A percentile compares a stretch with the other conserved stretches of the same genome.
Conservation (phyloP, 2,329 filamentous ascomycete genomes). For the Fusarium nanum region DNA sequence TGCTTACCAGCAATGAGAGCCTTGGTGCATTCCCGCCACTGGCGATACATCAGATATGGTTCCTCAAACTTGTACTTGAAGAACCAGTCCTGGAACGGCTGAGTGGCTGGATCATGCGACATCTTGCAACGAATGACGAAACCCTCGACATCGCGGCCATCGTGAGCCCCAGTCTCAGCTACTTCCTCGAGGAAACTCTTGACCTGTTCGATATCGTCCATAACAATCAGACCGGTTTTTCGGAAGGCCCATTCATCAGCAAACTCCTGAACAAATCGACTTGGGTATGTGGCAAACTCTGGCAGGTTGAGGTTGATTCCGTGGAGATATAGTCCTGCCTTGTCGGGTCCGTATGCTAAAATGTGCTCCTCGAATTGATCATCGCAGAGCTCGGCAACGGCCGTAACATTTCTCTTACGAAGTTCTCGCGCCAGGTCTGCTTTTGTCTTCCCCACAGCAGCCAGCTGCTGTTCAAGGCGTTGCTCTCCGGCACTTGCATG, state of each 20-base stretch:
- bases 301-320: constrained; percentile 97
- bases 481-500: constrained; percentile 86
- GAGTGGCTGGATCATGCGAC: constrained; percentile 60
- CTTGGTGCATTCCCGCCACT: constrained; percentile 98
- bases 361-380: constrained; percentile 98
- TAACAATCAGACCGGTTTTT: constrained; percentile 83
- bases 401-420: constrained; percentile 85
- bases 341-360: constrained; percentile 83
- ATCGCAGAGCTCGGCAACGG: constrained; percentile 95
- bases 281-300: constrained; percentile 87
- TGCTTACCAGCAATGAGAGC: constrained; percentile 80
- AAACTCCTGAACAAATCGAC: constrained; percentile 85
- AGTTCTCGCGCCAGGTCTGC: constrained; percentile 82
- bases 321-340: constrained; percentile 92
- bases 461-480: constrained; percentile 84
- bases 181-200: constrained; percentile 84
- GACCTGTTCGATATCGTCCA: constrained; percentile 79
- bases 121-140: constrained; percentile 94
- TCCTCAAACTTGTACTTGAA: constrained; percentile 99
- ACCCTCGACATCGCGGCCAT: constrained; percentile 92
- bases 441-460: constrained; percentile 79
- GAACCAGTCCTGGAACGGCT: constrained; percentile 90
- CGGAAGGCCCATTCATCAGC: constrained; percentile 94
- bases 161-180: constrained; percentile 89
- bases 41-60: constrained; percentile 97